These are phyloP conservation scores for Peniophora sp. DNA, from an alignment of 1,284 basidiomycete species.

Conservation along the genomic window DNA sequence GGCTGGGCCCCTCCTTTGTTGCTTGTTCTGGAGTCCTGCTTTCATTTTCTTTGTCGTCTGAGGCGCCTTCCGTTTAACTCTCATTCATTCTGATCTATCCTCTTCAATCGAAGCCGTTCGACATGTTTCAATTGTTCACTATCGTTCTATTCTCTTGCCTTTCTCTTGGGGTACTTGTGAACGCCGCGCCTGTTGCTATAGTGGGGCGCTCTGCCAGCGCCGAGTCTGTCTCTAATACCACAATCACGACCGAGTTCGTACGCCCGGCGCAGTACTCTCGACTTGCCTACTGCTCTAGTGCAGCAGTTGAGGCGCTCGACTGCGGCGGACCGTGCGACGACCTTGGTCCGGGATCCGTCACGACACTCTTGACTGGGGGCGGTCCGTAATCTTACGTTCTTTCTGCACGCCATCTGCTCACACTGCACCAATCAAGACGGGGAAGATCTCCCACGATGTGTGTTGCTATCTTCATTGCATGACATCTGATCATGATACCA, in stretches of 20 bases:
- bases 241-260: slow-evolving; percentile 19
- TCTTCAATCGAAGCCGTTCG: too few species aligned
- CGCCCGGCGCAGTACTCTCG: slow-evolving; percentile 32
- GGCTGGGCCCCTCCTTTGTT: too few species aligned
- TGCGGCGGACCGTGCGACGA: slow-evolving; percentile 29
- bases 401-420: not conserved
- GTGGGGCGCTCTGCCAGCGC: not conserved
- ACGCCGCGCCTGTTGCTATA: too few species aligned
- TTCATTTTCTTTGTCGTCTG: too few species aligned
- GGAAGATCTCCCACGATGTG: slow-evolving; percentile 26
- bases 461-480: slow-evolving; percentile 6
- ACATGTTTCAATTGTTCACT: too few species aligned
- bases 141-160: too few species aligned
- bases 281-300: slow-evolving; percentile 31
- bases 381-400: slow-evolving; percentile 13
- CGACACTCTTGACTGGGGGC: slow-evolving; percentile 25
- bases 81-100: too few species aligned
- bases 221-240: slow-evolving; percentile 13
- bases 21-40: too few species aligned
- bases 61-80: too few species aligned
- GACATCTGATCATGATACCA: not conserved
- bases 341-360: slow-evolving; percentile 27
- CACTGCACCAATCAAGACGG: slow-evolving; percentile 17
- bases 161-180: too few species aligned
- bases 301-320: slow-evolving; percentile 22